Evolutionary conservation across 1,139 yeast genomes (phyloP).

Genomic region (Geotrichum europaeum): DNA sequence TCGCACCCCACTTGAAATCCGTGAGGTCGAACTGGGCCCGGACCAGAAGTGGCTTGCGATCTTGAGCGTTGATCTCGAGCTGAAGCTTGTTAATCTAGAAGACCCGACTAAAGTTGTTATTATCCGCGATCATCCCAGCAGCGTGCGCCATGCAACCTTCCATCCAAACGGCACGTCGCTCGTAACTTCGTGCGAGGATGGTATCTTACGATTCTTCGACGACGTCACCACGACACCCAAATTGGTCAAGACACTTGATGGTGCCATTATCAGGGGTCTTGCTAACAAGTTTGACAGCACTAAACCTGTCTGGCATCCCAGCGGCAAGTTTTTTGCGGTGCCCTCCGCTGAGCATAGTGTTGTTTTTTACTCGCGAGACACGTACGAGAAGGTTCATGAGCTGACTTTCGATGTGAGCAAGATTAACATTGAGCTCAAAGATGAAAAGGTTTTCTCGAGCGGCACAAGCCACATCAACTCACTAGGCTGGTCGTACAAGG

Average conservation of each 20-base stretch:
- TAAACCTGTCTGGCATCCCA: slow-evolving; percentile 53
- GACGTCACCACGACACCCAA: slow-evolving; percentile 42
- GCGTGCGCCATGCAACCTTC: slow-evolving; percentile 54
- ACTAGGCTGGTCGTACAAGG: slow-evolving; percentile 50
- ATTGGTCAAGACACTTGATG: slow-evolving; percentile 40
- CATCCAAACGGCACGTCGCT: slow-evolving; percentile 54
- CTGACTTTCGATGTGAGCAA: slow-evolving; percentile 2
- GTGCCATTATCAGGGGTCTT: slow-evolving; percentile 34
- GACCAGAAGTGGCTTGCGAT: background rate
- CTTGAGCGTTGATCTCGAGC: slow-evolving; percentile 4
- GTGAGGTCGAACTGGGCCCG: slow-evolving; percentile 1
- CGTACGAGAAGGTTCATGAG: slow-evolving; percentile 18
- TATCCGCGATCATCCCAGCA: slow-evolving; percentile 42
- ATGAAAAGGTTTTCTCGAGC: slow-evolving; percentile 2
- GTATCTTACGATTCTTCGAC: slow-evolving; percentile 59
- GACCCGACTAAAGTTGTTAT: slow-evolving; percentile 11
- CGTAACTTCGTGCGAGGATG: slow-evolving; percentile 61
- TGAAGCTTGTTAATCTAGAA: slow-evolving; percentile 4
- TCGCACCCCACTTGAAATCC: background rate
- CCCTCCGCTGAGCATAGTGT: slow-evolving; percentile 42
- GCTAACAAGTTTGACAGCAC: slow-evolving; percentile 38
- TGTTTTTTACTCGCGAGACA: slow-evolving; percentile 31
- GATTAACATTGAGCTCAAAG: slow-evolving; percentile 8
- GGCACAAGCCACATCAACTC: background rate
- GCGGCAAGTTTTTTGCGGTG: slow-evolving; percentile 58